Conservation (phyloP, 768 basidiomycete genomes). For the Trametes villosa region DNA sequence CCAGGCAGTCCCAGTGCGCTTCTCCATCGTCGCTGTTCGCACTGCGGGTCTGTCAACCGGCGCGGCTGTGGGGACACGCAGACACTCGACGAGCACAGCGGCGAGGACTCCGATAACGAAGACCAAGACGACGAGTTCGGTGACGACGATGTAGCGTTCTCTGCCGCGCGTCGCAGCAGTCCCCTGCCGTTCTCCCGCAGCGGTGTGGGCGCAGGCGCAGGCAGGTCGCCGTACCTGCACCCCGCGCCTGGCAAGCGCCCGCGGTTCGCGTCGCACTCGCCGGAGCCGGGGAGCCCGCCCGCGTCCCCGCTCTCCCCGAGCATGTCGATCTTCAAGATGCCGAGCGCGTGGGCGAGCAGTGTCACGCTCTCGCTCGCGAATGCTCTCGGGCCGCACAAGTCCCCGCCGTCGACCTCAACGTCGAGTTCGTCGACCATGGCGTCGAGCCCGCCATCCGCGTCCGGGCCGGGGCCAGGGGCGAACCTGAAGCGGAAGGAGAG, state of each 20-base stretch:
- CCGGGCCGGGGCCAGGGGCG: slow-evolving; percentile 25
- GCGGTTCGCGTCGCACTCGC: slow-evolving; percentile 9
- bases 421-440: neutral
- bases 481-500: slow-evolving; percentile 47
- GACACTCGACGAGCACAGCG: slow-evolving; percentile 13
- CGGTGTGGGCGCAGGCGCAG: neutral
- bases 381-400: slow-evolving; percentile 14
- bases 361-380: slow-evolving; percentile 23
- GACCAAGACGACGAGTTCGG: slow-evolving; percentile 5
- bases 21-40: slow-evolving; percentile 22
- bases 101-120: slow-evolving; percentile 10
- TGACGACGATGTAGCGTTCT: neutral
- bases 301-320: slow-evolving; percentile 20
- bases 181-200: neutral
- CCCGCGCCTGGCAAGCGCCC: neutral
- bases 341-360: slow-evolving; percentile 28
- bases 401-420: neutral
- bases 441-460: slow-evolving; percentile 1
- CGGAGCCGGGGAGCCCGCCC: slow-evolving; percentile 16
- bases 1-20: neutral
- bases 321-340: slow-evolving; percentile 22
- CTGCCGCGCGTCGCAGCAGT: neutral
- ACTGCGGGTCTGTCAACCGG: slow-evolving; percentile 27
- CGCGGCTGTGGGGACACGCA: slow-evolving; percentile 14
- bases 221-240: slow-evolving; percentile 19